These are phyloP conservation scores for Aspergillus fumigatiaffinis DNA, from an alignment of 2,329 filamentous ascomycete species.

Conservation along the genomic window DNA sequence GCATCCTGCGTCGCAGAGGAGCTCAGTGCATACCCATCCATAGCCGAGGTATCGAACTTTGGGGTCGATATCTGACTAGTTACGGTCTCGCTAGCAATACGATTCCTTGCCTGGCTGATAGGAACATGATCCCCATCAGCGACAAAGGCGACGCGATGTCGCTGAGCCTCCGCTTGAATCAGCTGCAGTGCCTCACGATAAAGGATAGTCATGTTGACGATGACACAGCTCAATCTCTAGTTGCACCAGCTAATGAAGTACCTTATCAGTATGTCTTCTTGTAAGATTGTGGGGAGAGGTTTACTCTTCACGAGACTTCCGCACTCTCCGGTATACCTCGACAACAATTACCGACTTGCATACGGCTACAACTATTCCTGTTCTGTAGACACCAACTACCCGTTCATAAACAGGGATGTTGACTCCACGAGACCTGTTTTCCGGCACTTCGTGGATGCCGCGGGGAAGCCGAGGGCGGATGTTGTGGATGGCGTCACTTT, in stretches of 20 bases:
- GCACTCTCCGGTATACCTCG: neutral
- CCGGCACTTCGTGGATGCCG: neutral
- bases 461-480: neutral
- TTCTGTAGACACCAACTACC: neutral
- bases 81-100: neutral
- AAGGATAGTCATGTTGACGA: neutral
- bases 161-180: neutral
- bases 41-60: conserved; percentile 25
- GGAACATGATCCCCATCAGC: neutral
- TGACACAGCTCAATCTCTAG: neutral
- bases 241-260: too few relatives aligned
- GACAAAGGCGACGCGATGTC: neutral
- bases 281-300: too few relatives aligned
- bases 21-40: conserved; percentile 27
- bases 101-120: neutral
- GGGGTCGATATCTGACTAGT: conserved; percentile 15
- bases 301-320: neutral
- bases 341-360: neutral
- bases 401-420: neutral
- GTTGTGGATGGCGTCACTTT: neutral
- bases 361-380: neutral
- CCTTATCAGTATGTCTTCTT: too few relatives aligned
- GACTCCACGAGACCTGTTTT: neutral
- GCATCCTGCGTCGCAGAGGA: conserved; percentile 17
- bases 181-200: neutral